Percentiles rank a stretch among this genome's conserved stretches.
Conservation (phyloP, 768 basidiomycete species). For the Termitomyces titanicus region DNA sequence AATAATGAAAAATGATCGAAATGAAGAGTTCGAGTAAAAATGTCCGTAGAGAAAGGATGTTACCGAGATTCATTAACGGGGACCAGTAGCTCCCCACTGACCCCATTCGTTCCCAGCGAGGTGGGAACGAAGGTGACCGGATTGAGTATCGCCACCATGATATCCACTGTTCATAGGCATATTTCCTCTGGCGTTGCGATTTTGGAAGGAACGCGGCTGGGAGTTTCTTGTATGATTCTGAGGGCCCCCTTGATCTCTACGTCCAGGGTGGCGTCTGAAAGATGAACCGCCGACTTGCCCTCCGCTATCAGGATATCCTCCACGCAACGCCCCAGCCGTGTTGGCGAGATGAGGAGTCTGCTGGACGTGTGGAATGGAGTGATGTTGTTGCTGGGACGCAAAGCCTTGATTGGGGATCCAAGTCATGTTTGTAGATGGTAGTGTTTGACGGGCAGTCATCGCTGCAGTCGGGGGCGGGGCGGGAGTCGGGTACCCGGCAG, state of each 20-base stretch:
- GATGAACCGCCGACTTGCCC: conserved; percentile 12
- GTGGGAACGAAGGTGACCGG: conserved; percentile 13
- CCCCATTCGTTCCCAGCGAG: conserved; percentile 26
- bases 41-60: conserved; percentile 1
- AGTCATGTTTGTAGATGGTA: conserved; percentile 15
- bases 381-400: conserved; percentile 11
- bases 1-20: conserved; percentile 5
- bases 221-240: conserved; percentile 19
- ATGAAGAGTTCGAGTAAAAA: conserved; percentile 4
- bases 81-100: conserved; percentile 25
- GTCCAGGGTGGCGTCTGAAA: conserved; percentile 21
- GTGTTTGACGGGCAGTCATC: conserved; percentile 18
- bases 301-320: conserved; percentile 16
- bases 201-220: conserved; percentile 19
- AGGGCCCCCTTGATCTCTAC: conserved; percentile 22
- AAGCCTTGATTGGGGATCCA: conserved; percentile 23
- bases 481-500: conserved; percentile 23
- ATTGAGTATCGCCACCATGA: conserved; percentile 16
- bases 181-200: conserved; percentile 23
- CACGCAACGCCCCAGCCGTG: conserved; percentile 13
- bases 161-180: conserved; percentile 20
- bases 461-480: conserved; percentile 20
- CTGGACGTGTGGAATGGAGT: conserved; percentile 11
- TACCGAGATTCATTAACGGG: conserved; percentile 15
- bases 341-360: conserved; percentile 11